A percentile compares a stretch with the other conserved stretches of the same genome.
Evolutionary conservation across 1,284 basidiomycete species (phyloP).

Genomic region (Pholiota adiposa): DNA sequence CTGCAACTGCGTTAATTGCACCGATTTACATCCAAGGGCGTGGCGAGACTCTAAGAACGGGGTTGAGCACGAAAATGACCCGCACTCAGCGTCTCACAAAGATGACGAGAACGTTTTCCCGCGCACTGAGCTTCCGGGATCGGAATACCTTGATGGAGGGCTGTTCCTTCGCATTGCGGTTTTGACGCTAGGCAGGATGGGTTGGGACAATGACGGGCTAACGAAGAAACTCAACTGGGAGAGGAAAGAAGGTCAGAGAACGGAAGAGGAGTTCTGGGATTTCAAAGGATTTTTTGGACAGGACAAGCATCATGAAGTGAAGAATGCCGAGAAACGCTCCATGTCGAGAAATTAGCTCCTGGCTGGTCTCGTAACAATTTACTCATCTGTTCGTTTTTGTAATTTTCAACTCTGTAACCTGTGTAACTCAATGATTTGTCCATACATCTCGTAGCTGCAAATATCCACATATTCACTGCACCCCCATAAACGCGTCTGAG

Average conservation of each 20-base stretch:
- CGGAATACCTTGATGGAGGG: slow-evolving; percentile 60
- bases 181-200: slow-evolving; percentile 51
- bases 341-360: neutral
- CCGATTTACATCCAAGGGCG: slow-evolving; percentile 6
- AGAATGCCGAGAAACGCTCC: neutral
- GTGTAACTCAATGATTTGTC: too few species aligned
- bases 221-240: slow-evolving; percentile 20
- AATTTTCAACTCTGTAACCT: too few species aligned
- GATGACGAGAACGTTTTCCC: slow-evolving; percentile 12
- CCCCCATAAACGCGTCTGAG: too few species aligned
- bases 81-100: neutral
- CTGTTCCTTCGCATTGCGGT: slow-evolving; percentile 60
- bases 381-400: too few species aligned
- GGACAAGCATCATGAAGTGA: neutral
- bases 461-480: too few species aligned
- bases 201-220: slow-evolving; percentile 57
- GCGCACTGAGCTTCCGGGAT: slow-evolving; percentile 48
- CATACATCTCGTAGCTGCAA: too few species aligned
- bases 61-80: neutral
- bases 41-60: slow-evolving; percentile 13
- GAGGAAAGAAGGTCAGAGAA: slow-evolving; percentile 15
- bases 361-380: neutral
- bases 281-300: slow-evolving; percentile 23
- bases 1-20: neutral
- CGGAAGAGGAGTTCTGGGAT: slow-evolving; percentile 25